Conservation (phyloP, 2,329 filamentous ascomycete species). For the Microdochium trichocladiopsis region DNA sequence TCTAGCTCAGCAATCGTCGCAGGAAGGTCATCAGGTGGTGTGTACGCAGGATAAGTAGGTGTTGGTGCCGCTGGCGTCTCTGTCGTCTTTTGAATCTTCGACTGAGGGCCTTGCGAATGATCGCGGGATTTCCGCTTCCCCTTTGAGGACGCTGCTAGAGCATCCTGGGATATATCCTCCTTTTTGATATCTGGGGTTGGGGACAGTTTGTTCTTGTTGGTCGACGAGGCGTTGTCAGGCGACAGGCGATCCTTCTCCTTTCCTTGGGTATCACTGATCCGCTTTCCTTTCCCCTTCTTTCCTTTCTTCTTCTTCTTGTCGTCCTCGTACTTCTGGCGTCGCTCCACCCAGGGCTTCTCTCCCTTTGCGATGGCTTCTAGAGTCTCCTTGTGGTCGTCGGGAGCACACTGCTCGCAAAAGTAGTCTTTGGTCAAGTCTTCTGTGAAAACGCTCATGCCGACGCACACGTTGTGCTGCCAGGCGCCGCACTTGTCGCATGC, state of each 20-base stretch:
- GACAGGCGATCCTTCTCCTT: conserved; percentile 36
- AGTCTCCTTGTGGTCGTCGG: conserved; percentile 74
- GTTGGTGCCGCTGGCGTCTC: conserved; percentile 31
- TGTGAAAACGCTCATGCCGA: conserved; percentile 73
- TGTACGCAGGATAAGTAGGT: conserved; percentile 31
- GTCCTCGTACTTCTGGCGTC: conserved; percentile 55
- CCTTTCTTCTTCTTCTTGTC: conserved; percentile 55
- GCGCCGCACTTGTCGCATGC: conserved; percentile 86
- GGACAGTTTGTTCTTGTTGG: conserved; percentile 28
- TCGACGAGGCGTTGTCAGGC: conserved; percentile 16
- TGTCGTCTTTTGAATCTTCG: conserved; percentile 48
- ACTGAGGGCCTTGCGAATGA: conserved; percentile 41
- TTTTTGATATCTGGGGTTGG: conserved; percentile 33
- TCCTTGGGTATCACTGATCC: conserved; percentile 47
- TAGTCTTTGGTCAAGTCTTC: conserved; percentile 79
- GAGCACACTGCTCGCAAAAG: conserved; percentile 85
- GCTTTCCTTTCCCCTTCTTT: conserved; percentile 59
- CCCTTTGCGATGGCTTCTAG: conserved; percentile 72
- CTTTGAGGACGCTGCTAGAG: conserved; percentile 26
- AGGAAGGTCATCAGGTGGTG: conserved; percentile 43
- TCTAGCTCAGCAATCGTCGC: conserved; percentile 48
- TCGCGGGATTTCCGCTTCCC: conserved; percentile 53
- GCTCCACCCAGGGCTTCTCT: conserved; percentile 79
- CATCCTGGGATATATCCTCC: conserved; percentile 27
- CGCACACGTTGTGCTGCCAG: conserved; percentile 97